A percentile compares a stretch with the other conserved stretches of the same genome.
These are phyloP conservation scores for Pisolithus orientalis DNA, from an alignment of 768 basidiomycete species.

Conservation along the genomic window DNA sequence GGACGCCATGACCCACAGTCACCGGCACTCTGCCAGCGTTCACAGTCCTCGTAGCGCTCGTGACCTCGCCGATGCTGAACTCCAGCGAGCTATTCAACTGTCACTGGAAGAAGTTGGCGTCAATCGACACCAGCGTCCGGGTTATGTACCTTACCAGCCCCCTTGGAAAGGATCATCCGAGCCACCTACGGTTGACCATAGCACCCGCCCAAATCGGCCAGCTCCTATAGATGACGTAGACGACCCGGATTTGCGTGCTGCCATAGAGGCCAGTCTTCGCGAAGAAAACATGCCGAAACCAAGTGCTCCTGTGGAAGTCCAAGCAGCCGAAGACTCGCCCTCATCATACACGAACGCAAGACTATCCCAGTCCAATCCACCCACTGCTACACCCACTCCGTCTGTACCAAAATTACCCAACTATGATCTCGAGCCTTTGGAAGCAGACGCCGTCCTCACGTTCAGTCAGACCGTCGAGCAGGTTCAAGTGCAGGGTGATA, in stretches of 20 bases:
- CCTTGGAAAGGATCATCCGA: conserved; percentile 55
- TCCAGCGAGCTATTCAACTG: conserved; percentile 89
- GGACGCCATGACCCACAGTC: conserved; percentile 22
- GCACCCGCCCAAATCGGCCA: conserved; percentile 34
- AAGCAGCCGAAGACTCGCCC: conserved; percentile 43
- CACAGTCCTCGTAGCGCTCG: conserved; percentile 52
- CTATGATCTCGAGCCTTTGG: conserved; percentile 77
- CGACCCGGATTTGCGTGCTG: conserved; percentile 86
- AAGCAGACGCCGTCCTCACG: conserved; percentile 81
- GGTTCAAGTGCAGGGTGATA: conserved; percentile 68
- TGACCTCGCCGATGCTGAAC: conserved; percentile 75
- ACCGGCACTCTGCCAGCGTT: conserved; percentile 50
- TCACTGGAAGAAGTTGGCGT: conserved; percentile 74
- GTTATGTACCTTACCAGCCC: conserved; percentile 65
- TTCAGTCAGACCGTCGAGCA: conserved; percentile 90
- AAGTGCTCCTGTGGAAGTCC: conserved; percentile 64
- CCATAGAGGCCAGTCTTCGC: conserved; percentile 91
- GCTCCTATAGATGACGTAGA: conserved; percentile 61
- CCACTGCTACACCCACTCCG: conserved; percentile 30
- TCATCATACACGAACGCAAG: conserved; percentile 29
- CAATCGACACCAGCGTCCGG: conserved; percentile 46
- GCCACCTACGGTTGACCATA: conserved; percentile 60
- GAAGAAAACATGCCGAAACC: conserved; percentile 76
- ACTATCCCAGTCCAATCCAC: conserved; percentile 43
- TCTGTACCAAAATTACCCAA: conserved; percentile 53